Evolutionary conservation across 2,329 filamentous ascomycete genomes (phyloP), one percentile per base, ranked within the genome.

Genomic region (Fusarium palustre): DNA sequence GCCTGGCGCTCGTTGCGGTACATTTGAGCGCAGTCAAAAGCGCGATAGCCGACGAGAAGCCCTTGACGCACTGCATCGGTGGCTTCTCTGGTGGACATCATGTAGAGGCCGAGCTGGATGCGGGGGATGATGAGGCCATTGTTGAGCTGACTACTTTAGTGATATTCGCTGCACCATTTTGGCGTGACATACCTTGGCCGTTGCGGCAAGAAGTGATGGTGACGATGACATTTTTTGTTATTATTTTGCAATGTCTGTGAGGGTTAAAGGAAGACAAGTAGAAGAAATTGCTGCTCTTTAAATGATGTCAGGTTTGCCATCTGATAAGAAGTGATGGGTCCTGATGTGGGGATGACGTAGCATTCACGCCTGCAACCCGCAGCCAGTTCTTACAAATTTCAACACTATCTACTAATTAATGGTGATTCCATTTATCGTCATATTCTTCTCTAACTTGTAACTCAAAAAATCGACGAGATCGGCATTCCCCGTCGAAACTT

Each of bases 91-190:
- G 90, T 87, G 5, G 85, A 87, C 78, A 91, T 91, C 80, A 91
- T 84, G 79, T 93, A 94, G 13, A 93, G 87, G 7, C 91, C 91
- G 2, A 93, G 85, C 69, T 93, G 91, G 70, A 93, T 88, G 72
- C 86, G 87, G 16, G 91, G 91, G 79, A 93, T 92, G 16, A 82
- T 82, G 58, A 86, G 80, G 75, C 89, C 88, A 82, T 91, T 92
- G 72, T 87, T 79, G 58, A 91, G 85, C 83, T 89, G 49, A 15
- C 3, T 6, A 24, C 5, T 25, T 58, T n/a, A 74, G 68, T 6
- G 5, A 5, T 3, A 6, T 2, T 15, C 33, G 8, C 28, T 20
- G 9, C 11, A 7, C 4, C 0, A 12, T 6, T 4, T 4, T 2
- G 5, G 3, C 13, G 10, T 0, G 12, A 1, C 11, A 1, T 65